Evolutionary conservation across 2,329 filamentous ascomycete genomes (phyloP).

Genomic region (Alternaria dauci): DNA sequence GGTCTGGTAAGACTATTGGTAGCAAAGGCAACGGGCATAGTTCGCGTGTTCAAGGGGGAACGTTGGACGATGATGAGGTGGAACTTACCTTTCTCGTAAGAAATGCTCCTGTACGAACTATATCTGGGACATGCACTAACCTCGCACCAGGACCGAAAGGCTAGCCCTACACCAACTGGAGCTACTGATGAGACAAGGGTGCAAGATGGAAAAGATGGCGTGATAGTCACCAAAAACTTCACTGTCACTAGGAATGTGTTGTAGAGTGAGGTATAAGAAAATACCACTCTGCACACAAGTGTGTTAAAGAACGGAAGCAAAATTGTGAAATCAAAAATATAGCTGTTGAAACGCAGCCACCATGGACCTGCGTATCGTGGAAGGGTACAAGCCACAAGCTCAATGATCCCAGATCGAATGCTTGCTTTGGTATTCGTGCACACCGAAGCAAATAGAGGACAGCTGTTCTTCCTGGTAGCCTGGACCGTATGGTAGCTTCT

Average conservation of each 20-base stretch:
- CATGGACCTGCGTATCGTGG: neutral
- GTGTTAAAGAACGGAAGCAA: neutral
- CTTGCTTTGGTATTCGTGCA: neutral
- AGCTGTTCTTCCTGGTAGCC: neutral
- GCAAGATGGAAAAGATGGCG: constrained; percentile 23
- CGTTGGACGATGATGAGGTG: constrained; percentile 29
- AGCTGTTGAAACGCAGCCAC: neutral
- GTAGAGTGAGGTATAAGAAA: neutral
- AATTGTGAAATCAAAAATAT: neutral
- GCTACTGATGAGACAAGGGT: constrained; percentile 8
- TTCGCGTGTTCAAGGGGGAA: constrained; percentile 19
- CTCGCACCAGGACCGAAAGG: constrained; percentile 18
- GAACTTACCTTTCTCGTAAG: constrained; percentile 22
- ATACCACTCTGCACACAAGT: neutral
- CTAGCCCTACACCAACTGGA: constrained; percentile 15
- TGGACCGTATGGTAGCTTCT: neutral
- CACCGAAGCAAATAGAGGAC: neutral
- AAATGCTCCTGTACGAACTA: neutral
- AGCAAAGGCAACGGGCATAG: neutral
- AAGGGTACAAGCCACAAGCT: neutral
- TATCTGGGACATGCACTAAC: neutral
- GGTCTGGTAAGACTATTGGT: neutral
- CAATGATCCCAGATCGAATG: neutral
- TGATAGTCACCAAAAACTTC: constrained; percentile 25
- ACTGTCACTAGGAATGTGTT: constrained; percentile 22